These are phyloP conservation scores for Peniophora sp. DNA, from an alignment of 1,284 basidiomycete genomes.

Conservation along the genomic window DNA sequence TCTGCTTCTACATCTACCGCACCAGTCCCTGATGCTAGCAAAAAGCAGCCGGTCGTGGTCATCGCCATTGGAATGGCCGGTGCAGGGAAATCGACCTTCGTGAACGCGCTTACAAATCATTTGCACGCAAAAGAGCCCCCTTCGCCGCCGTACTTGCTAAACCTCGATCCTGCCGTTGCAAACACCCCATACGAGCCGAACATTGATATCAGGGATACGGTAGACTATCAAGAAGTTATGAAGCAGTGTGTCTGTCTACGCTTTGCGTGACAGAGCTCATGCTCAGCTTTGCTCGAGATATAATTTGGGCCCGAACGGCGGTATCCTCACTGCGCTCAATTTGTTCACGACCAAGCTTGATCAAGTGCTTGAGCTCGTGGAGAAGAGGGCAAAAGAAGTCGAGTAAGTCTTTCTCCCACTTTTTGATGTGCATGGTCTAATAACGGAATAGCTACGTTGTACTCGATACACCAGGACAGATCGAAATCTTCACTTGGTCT, in stretches of 20 bases:
- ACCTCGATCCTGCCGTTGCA: constrained; percentile 94
- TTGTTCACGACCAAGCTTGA: constrained; percentile 99
- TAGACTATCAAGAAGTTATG: constrained; percentile 98
- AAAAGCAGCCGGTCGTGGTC: constrained; percentile 69
- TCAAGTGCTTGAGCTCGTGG: constrained; percentile 89
- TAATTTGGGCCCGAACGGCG: constrained; percentile 97
- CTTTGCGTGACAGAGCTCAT: constrained; percentile 2
- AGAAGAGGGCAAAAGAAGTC: constrained; percentile 82
- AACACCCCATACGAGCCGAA: constrained; percentile 91
- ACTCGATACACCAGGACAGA: constrained; percentile 97
- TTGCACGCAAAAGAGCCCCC: constrained; percentile 57
- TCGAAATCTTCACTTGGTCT: constrained; percentile 99
- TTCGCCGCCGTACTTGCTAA: constrained; percentile 90
- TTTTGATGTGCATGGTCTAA: constrained; percentile 1
- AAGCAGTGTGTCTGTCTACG: constrained; percentile 75
- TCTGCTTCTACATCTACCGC: constrained; percentile 4
- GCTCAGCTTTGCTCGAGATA: constrained; percentile 54
- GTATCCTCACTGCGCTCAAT: constrained; percentile 94
- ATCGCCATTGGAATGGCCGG: constrained; percentile 94
- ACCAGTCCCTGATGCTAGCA: constrained; percentile 4
- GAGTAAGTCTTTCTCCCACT: constrained; percentile 53
- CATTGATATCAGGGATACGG: constrained; percentile 96
- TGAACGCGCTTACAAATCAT: constrained; percentile 88
- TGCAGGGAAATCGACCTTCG: constrained; percentile 95
- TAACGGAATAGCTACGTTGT: constrained; percentile 72